Evolutionary conservation across 148 eudicot genomes (phyloP).

Genomic region (Cornus suecica): DNA sequence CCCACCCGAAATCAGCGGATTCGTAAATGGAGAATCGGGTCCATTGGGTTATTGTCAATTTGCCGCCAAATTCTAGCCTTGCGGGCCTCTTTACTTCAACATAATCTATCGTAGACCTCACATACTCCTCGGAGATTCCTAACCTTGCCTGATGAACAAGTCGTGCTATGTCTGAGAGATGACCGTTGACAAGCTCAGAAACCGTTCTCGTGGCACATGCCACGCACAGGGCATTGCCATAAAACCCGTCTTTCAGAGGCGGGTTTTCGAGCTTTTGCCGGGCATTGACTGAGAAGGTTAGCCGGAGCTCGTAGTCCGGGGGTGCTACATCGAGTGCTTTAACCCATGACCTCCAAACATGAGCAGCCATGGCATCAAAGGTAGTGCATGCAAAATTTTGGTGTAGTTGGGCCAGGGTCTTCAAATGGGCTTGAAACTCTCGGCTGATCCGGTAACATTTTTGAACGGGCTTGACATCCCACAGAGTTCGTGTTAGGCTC

Average conservation of each 20-base stretch:
- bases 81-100: conserved; percentile 63
- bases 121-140: conserved; percentile 60
- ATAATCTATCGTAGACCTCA: conserved; percentile 78
- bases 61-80: conserved; percentile 85
- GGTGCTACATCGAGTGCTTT: conserved; percentile 77
- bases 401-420: conserved; percentile 36
- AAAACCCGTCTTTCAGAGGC: conserved; percentile 66
- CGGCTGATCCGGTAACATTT: conserved; percentile 59
- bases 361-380: conserved; percentile 96
- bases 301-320: conserved; percentile 52
- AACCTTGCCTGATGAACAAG: conserved; percentile 65
- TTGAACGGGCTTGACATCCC: conserved; percentile 68
- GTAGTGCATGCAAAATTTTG: conserved; percentile 32
- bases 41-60: conserved; percentile 90
- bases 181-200: conserved; percentile 35
- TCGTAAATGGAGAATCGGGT: conserved; percentile 83
- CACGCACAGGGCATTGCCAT: conserved; percentile 78
- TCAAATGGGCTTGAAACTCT: conserved; percentile 53
- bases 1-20: conserved; percentile 91
- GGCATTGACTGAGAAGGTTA: conserved; percentile 82
- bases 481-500: conserved; percentile 45
- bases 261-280: conserved; percentile 60
- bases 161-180: conserved; percentile 33
- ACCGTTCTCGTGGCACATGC: conserved; percentile 69
- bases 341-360: conserved; percentile 95